Conservation (phyloP, 768 basidiomycete species). For the Kwoniella shandongensis region DNA sequence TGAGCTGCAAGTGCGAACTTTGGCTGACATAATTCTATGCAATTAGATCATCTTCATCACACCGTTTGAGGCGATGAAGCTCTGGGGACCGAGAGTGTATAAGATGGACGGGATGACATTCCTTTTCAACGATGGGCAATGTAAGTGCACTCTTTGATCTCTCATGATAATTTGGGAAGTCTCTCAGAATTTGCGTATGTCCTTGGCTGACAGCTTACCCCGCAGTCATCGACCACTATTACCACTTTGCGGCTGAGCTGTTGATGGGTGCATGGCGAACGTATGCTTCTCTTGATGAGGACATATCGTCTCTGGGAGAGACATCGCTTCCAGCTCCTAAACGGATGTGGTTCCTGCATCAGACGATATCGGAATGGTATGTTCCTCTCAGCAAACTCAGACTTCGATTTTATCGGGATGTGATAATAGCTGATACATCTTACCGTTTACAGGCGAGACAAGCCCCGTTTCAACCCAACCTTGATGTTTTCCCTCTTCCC, state of each 20-base stretch:
- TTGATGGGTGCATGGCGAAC: constrained; percentile 73
- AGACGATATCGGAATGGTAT: constrained; percentile 42
- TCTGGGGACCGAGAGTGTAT: constrained; percentile 69
- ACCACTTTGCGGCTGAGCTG: constrained; percentile 82
- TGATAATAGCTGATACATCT: constrained; percentile 1
- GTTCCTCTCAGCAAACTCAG: constrained; percentile 10
- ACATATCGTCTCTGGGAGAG: constrained; percentile 46
- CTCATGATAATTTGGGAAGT: neutral
- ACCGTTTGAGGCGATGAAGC: constrained; percentile 61
- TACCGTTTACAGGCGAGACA: constrained; percentile 65
- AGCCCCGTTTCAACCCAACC: constrained; percentile 72
- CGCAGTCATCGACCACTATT: constrained; percentile 80
- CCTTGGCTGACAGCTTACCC: constrained; percentile 56
- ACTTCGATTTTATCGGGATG: neutral
- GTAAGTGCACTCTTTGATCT: too few relatives aligned
- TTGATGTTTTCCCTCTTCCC: constrained; percentile 75
- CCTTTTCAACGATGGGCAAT: constrained; percentile 53
- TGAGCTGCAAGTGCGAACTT: neutral
- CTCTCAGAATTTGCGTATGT: neutral
- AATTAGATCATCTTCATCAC: constrained; percentile 58
- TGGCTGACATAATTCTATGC: neutral
- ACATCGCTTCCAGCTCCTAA: constrained; percentile 61
- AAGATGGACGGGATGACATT: constrained; percentile 69
- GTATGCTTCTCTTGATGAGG: constrained; percentile 52
- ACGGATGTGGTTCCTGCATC: constrained; percentile 68